Evolutionary conservation across 768 basidiomycete genomes (phyloP).

Genomic region (Wakefieldia striispora): DNA sequence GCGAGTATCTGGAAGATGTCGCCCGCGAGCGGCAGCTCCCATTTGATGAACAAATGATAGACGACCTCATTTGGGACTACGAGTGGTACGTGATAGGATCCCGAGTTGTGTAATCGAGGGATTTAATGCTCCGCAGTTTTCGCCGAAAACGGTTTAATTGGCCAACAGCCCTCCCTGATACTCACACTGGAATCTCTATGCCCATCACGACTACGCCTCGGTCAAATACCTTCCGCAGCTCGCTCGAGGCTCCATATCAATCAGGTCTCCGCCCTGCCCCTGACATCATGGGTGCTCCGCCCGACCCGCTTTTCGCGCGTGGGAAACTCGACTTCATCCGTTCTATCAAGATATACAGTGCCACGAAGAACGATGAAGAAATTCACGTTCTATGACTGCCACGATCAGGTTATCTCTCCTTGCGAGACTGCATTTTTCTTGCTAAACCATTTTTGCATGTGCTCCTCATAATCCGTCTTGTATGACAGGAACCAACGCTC

Average conservation of each 20-base stretch:
- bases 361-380: conserved; percentile 41
- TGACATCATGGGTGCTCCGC: conserved; percentile 15
- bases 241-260: conserved; percentile 14
- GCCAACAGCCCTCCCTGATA: conserved; percentile 48
- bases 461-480: conserved; percentile 3
- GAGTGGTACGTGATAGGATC: conserved; percentile 28
- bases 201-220: conserved; percentile 23
- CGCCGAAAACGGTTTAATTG: conserved; percentile 67
- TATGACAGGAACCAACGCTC: conserved; percentile 19
- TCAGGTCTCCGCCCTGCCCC: conserved; percentile 7
- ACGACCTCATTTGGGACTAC: conserved; percentile 36
- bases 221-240: conserved; percentile 17
- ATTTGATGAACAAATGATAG: conserved; percentile 23
- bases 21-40: conserved; percentile 21
- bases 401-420: not conserved
- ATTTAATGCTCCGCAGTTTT: conserved; percentile 45
- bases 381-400: conserved; percentile 19
- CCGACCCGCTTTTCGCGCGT: conserved; percentile 26
- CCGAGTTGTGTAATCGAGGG: conserved; percentile 4
- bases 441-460: not conserved
- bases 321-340: conserved; percentile 50
- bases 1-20: conserved; percentile 43
- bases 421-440: not conserved
- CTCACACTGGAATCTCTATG: conserved; percentile 24
- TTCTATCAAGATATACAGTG: conserved; percentile 50